Base-by-base conservation (phyloP, 352 stramenopile species). In the Albugo laibachii region DNA sequence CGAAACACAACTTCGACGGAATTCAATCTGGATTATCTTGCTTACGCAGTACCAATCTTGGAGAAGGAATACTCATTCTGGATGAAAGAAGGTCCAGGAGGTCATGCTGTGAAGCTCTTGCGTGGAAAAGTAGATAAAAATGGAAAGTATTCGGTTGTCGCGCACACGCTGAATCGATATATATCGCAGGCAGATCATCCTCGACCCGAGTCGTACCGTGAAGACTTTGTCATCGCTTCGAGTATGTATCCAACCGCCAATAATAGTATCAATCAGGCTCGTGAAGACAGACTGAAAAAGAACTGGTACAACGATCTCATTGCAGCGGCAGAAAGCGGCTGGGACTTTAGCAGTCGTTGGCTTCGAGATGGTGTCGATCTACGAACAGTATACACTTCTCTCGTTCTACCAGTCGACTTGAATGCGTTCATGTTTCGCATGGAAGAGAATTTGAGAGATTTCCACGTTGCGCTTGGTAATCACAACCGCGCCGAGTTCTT, bases 261-360 rank as follows among this genome's bases (percentile, higher is more conserved):
- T 24, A 24, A 24, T 19, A 43, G 16, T 19, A 8, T 24, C 16
- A 43, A 24, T 24, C 38, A 19, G 16, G 43, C 66, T 31, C 35
- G 48, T 1, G 43, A 57, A 20, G 57, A 80, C 38, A 53, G 53
- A 11, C 65, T 77, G 50, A 83, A 84, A 48, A 63, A 65, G 44
- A 62, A 62, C 41, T 86, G 83, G 52, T 94, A 86, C 59, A 80
- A 78, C 41, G 70, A 88, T 51, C 65, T 93, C 35, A 83, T 81
- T 38, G 69, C 71, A 15, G 82, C 73, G 13, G 75, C 82, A 6
- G 82, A 93, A 59, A 89, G 73, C n/a, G 82, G 82, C 1, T 94
- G 82, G 82, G 82, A 94, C 54, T 94, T 94, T 47, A 86, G 67
- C 50, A 91, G 74, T 45, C 73, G 82, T 16, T 94, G 82, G 82